These are phyloP conservation scores for Cladosporium sp. DNA, from an alignment of 2,329 filamentous ascomycete species.

Conservation along the genomic window DNA sequence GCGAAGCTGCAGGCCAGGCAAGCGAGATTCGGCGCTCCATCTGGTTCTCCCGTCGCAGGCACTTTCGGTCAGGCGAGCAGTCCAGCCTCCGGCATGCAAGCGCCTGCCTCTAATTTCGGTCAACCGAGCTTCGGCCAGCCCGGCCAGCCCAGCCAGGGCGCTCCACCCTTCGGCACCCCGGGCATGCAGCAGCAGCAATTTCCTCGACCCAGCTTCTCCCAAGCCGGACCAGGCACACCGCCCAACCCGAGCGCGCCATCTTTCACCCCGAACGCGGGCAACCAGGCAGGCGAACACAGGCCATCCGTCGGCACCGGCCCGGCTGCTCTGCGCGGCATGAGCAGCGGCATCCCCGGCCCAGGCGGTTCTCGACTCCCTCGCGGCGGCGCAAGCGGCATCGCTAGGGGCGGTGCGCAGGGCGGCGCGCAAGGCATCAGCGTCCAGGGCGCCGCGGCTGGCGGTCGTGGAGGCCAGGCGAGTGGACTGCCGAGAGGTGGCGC, in stretches of 20 bases:
- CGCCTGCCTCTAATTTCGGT: constrained; percentile 15
- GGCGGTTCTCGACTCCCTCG: constrained; percentile 22
- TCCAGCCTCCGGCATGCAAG: constrained; percentile 2
- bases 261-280: constrained; percentile 12
- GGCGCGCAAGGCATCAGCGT: constrained; percentile 8
- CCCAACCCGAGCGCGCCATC: constrained; percentile 17
- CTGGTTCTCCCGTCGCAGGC: constrained; percentile 1
- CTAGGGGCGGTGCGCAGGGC: constrained; percentile 15
- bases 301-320: constrained; percentile 19
- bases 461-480: constrained; percentile 1
- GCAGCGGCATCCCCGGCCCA: constrained; percentile 18
- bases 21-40: constrained; percentile 20
- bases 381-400: constrained; percentile 16
- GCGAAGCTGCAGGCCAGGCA: constrained; percentile 20
- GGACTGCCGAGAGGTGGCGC: constrained; percentile 12
- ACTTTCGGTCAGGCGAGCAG: constrained; percentile 19
- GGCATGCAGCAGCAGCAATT: constrained; percentile 1
- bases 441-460: constrained; percentile 4
- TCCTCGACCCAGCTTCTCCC: constrained; percentile 7
- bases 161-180: constrained; percentile 1
- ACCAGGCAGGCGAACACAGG: constrained; percentile 8
- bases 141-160: constrained; percentile 3
- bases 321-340: constrained; percentile 16
- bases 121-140: constrained; percentile 12
- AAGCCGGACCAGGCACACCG: constrained; percentile 7